Evolutionary conservation across 2,329 filamentous ascomycete species (phyloP), one percentile per base, ranked within the genome.

Genomic region (Clathrospora elynae): DNA sequence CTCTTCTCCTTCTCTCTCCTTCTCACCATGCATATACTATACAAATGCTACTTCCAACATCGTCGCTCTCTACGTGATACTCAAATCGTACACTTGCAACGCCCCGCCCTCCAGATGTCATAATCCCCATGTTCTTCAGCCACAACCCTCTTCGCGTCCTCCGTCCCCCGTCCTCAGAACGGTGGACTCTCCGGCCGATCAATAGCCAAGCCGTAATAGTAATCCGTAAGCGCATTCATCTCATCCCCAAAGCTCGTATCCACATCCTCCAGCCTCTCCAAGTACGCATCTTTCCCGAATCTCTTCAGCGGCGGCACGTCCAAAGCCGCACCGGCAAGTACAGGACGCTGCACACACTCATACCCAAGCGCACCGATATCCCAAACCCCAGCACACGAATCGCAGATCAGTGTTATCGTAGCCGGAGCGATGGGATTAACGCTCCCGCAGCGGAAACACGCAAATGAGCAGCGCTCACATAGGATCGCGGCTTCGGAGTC

Each of bases 401-500:
- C n/a, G 49, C 72, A 75, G 11, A 33, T 35, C 0, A 74, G 39
- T 2, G 5, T 47, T 0, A 50, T 51, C 0, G 52, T 55, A 5
- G 46, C 40, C 2, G 53, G 33, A 1, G 46, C 46, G 3, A 72
- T 32, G 1, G 31, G 22, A 5, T 53, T 63, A 1, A 11, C 35
- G 3, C 25, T 30, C 1, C 64, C 66, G 35, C 74, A 76, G 1
- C 73, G 60, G 34, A 75, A 70, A 49, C 74, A 76, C 1, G 61
- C 45, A 42, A 75, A 75, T 4, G 53, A 55, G 49, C 73, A 75
- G 12, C 62, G 61, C 48, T 74, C 73, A 44, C 74, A 76, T 4
- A 71, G 42, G 3, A 46, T 24, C 3, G 19, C 9, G 4, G 17
- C 23, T n/a, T 46, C 30, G 5, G 25, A 6, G 2, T 37, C 24